Evolutionary conservation across 345 rosid genomes (phyloP).

Genomic region (Citrus sinensis): DVS_A1.0 CM039168.1:29317001-29317500

Average conservation of each 20-base stretch:
- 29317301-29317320: too few species aligned
- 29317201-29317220: not conserved
- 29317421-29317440: too few species aligned
- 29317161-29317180: not conserved
- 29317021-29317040: conserved; percentile 1
- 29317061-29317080: not conserved
- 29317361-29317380: too few species aligned
- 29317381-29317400: too few species aligned
- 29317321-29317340: too few species aligned
- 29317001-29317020: not conserved
- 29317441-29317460: too few species aligned
- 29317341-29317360: too few species aligned
- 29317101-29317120: not conserved
- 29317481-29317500: too few species aligned
- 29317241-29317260: not conserved
- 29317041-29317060: not conserved
- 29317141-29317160: not conserved
- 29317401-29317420: too few species aligned
- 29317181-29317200: not conserved
- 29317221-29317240: not conserved
- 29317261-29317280: not conserved
- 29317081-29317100: not conserved
- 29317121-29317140: not conserved
- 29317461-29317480: too few species aligned
- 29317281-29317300: too few species aligned